Conservation (phyloP, 495 filamentous ascomycete species). For the Filosporella fistucella region DNA sequence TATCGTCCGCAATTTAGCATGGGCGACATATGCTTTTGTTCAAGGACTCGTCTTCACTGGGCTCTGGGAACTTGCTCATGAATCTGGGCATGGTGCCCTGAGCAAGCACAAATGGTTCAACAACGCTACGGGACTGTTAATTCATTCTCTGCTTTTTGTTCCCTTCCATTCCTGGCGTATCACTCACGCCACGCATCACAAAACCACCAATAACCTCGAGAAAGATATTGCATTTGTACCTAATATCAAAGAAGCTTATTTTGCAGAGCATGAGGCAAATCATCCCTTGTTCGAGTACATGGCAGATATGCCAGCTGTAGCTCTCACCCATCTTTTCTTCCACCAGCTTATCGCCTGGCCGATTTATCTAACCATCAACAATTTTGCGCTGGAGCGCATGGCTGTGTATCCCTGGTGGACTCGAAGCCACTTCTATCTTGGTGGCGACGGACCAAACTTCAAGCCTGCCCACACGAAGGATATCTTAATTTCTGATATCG, state of each 20-base stretch:
- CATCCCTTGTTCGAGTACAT: constrained; percentile 33
- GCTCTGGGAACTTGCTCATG: constrained; percentile 66
- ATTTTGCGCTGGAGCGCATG: constrained; percentile 43
- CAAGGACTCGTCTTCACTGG: constrained; percentile 64
- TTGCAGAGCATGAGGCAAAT: constrained; percentile 23
- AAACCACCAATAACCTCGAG: constrained; percentile 51
- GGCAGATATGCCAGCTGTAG: constrained; percentile 52
- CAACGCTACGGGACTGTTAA: constrained; percentile 58
- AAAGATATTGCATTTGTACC: constrained; percentile 57
- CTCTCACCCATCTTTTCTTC: constrained; percentile 38
- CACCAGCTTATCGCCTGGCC: constrained; percentile 54
- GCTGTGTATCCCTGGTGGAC: constrained; percentile 31
- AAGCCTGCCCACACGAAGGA: constrained; percentile 46
- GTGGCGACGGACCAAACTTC: constrained; percentile 43
- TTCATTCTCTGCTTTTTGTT: constrained; percentile 59
- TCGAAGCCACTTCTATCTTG: constrained; percentile 54
- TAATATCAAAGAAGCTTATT: constrained; percentile 30
- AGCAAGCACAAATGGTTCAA: constrained; percentile 54
- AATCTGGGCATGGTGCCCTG: constrained; percentile 69
- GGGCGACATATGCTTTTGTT: constrained; percentile 53
- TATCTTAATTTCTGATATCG: constrained; percentile 56
- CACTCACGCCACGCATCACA: constrained; percentile 68
- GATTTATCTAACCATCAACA: constrained; percentile 47
- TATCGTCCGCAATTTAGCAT: constrained; percentile 38
- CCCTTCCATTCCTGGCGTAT: constrained; percentile 76